Evolutionary conservation across 495 filamentous ascomycete genomes (phyloP), one percentile per base, ranked within the genome.

Genomic region (Hamigera avellanea): DNA sequence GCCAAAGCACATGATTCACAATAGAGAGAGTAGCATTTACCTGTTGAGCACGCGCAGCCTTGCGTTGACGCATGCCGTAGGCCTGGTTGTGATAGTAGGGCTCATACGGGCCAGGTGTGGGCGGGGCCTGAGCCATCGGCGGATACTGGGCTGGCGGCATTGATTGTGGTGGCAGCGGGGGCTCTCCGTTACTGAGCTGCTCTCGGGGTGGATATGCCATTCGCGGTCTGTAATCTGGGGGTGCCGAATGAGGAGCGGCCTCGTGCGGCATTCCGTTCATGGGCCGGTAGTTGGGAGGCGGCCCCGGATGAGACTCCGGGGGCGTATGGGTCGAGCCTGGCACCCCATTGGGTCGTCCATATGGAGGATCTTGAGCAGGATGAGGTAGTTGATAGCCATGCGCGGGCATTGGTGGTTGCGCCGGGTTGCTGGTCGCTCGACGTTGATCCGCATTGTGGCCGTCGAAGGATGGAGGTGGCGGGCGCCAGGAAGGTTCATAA

Each of bases 41-140:
- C 56, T 67, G 64, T 32, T 52, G 48, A 21, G 64, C 64, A 40
- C 64, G 49, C 13, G 59, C 53, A 4, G 64, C 53, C 45, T 63
- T 67, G 10, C 64, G 59, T 29, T 62, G 60, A 8, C 62, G 60
- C 3, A 55, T 53, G 12, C 50, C 52, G 45, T 39, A 63, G 7
- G 56, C 44, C 16, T 53, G 52, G 15, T 49, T 58, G 21, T 48
- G 50, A 29, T 59, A 55, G 32, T 56, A 62, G 15, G 37, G 34
- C 26, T 64, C 59, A 41, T 53, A 58, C 10, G 60, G 44, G 3
- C 48, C 33, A 6, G 54, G 49, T 4, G 60, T 57, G 2, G 51
- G 46, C 7, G 48, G 37, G 0, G 44, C 35, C 8, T 53, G 33
- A 1, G 43, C 51, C 4, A 44, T 45, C 7, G 56, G 45, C 33